A percentile compares a stretch with the other conserved stretches of the same genome.
Evolutionary conservation across 2,329 filamentous ascomycete genomes (phyloP).

Genomic region (Paraphaeosphaeria sporulosa): DNA sequence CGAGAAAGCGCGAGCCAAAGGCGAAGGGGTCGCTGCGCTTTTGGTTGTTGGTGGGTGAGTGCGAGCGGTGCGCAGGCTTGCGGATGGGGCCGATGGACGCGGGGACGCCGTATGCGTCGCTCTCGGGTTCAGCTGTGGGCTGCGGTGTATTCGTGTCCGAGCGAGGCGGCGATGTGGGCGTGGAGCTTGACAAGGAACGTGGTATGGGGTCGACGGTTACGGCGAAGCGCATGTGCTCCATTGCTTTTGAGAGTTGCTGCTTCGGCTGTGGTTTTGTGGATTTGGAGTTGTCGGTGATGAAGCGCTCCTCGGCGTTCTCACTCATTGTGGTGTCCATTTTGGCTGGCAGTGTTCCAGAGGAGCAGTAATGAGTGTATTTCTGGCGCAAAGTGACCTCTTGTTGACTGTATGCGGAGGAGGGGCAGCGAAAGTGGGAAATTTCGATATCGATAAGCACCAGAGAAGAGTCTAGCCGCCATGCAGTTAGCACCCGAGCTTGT

Average conservation of each 20-base stretch:
- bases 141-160: slow-evolving; percentile 26
- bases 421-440: slow-evolving; percentile 1
- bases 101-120: slow-evolving; percentile 60
- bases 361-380: background rate
- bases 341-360: background rate
- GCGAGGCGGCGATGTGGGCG: slow-evolving; percentile 12
- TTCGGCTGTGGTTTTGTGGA: slow-evolving; percentile 43
- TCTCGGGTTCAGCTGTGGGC: slow-evolving; percentile 29
- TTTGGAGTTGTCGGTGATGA: slow-evolving; percentile 42
- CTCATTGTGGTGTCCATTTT: slow-evolving; percentile 28
- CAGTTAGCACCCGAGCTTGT: slow-evolving; percentile 17
- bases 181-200: slow-evolving; percentile 24
- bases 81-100: slow-evolving; percentile 55
- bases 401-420: slow-evolving; percentile 22
- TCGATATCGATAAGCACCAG: slow-evolving; percentile 29
- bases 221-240: slow-evolving; percentile 61
- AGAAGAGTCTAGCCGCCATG: slow-evolving; percentile 12
- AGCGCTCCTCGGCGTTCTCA: slow-evolving; percentile 28
- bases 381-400: slow-evolving; percentile 8
- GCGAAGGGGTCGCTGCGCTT: slow-evolving; percentile 94
- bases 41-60: slow-evolving; percentile 76
- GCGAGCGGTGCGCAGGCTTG: slow-evolving; percentile 66
- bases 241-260: slow-evolving; percentile 59
- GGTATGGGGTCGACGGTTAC: slow-evolving; percentile 53
- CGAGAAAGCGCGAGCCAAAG: slow-evolving; percentile 88